Base-by-base conservation (phyloP, 768 basidiomycete genomes). In the Auricularia auricula-judae region DNA sequence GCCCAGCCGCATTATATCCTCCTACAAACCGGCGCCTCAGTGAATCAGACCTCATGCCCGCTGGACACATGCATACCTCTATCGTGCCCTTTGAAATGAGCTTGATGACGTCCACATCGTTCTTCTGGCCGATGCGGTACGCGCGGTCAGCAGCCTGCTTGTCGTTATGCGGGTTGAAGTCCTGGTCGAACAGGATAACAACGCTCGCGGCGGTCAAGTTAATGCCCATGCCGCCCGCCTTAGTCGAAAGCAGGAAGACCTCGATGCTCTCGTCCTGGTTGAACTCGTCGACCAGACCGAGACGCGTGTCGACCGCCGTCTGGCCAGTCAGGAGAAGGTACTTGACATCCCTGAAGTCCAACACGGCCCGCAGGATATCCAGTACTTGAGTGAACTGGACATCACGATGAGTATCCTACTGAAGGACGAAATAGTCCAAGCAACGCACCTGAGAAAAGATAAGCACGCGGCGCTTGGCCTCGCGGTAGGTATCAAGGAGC, bases 151-250 rank as follows among this genome's bases (percentile, higher is more conserved):
- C 93, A 0, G 97, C 97, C 76, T 99, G 97, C 66, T 89, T 86
- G 75, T 98, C 97, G 73, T 99, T 99, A 76, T 93, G 91, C 3
- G 91, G 91, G 73, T 98, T 98, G 76, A 98, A 99, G 73, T 98
- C 96, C 72, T 96, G 94, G 72, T 99, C 96, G 72, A 94, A 97
- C 89, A 94, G 89, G 70, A 98, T 89, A 51, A 99, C 96, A 44
- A 94, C 93, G 56, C 91, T 94, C 1, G 96, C 95, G 2, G 94
- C 93, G 1, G 92, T 96, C 68, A 99, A 75, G 73, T 99, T 99
- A 73, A 99, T 95, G 4, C 96, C 95, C 91, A 93, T 93, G 8
- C 89, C 91, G 21, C 91, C 94, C 3, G 94, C 94, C 76, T 93
- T 93, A 0, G 93, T 95, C 2, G 93, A 94, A 2, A 94, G 79